Evolutionary conservation across 106 monocot species (phyloP).

Genomic region (Apostasia shenzhenica): DNA sequence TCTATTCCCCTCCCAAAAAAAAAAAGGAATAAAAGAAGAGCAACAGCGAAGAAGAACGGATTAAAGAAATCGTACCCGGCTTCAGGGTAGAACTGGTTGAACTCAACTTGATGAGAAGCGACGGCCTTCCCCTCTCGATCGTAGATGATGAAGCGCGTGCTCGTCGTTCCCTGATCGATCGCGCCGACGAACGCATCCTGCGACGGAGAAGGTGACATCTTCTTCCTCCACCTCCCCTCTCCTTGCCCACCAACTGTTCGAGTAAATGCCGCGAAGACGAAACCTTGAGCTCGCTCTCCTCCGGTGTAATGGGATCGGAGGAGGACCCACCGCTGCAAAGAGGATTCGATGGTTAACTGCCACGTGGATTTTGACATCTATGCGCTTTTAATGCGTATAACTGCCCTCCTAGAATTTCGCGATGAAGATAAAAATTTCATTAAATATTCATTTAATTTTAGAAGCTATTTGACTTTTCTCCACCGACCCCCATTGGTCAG

Average conservation of each 20-base stretch:
- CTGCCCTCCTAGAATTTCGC: too few relatives aligned
- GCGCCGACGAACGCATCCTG: conserved; percentile 47
- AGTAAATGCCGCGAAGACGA: background rate
- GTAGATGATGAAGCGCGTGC: conserved; percentile 85
- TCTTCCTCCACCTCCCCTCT: conserved; percentile 1
- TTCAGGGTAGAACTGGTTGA: conserved; percentile 86
- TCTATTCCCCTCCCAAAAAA: conserved; percentile 16
- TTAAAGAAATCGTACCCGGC: conserved; percentile 40
- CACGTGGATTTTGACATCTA: too few relatives aligned
- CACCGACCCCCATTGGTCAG: too few relatives aligned
- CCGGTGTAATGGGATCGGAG: too few relatives aligned
- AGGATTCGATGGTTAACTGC: too few relatives aligned
- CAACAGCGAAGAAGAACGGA: background rate
- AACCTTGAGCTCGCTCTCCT: background rate
- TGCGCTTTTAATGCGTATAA: too few relatives aligned
- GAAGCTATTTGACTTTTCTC: too few relatives aligned
- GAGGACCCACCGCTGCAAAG: too few relatives aligned
- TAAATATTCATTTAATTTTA: too few relatives aligned
- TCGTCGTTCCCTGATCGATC: conserved; percentile 87
- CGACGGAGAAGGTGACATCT: conserved; percentile 6
- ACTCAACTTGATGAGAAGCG: conserved; percentile 81
- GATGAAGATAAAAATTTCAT: too few relatives aligned
- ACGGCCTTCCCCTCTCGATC: conserved; percentile 39
- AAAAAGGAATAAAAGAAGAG: background rate
- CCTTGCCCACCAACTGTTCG: background rate